Base-by-base conservation (phyloP, 2,329 filamentous ascomycete species). In the Dissoconium aciculare region DNA sequence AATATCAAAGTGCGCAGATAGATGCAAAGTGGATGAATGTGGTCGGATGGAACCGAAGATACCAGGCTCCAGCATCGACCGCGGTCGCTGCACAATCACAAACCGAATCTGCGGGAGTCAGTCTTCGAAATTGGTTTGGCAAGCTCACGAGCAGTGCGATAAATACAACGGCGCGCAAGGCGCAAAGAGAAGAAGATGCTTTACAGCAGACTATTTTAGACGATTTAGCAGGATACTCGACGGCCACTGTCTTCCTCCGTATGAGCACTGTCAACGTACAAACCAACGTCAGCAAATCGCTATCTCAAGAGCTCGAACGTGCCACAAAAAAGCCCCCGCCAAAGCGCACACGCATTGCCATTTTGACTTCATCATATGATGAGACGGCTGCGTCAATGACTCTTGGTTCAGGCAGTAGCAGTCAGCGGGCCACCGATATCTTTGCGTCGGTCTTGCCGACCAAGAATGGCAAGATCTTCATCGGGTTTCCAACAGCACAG, bases 241-340 rank as follows among this genome's bases (percentile, higher is more conserved):
- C 69, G 0, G 79, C 83, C 1, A 82, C 78, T 11, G 85, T 95
- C 17, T 95, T 93, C 52, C 63, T 98, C 12, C 71, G 84, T 28
- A 79, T 92, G 12, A 93, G 80, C 27, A 85, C 84, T 5, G 85
- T 87, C 16, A 70, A 71, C 27, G 74, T 95, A 17, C 69, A 73
- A 44, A 92, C 85, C 0, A 79, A 70, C 27, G 74, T 94, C 1
- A 64, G 70, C 12, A 59, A 69, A 16, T 71, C 66, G 23, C 83
- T 95, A 45, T 74, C 83, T 3, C 67, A 75, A 1, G 91, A 98
- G 52, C 69, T 98, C 8, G 84, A 95, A 58, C 73, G 91, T 38
- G 89, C 91, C 11, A 98, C 91, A 1, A 94, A 95, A 58, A 98
- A 98, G 50, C 82, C 85, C 3, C 89, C 91, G 1, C 89, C 89